Base-by-base conservation (phyloP, 305 asterid genomes). In the Ilex paraguariensis region DNA sequence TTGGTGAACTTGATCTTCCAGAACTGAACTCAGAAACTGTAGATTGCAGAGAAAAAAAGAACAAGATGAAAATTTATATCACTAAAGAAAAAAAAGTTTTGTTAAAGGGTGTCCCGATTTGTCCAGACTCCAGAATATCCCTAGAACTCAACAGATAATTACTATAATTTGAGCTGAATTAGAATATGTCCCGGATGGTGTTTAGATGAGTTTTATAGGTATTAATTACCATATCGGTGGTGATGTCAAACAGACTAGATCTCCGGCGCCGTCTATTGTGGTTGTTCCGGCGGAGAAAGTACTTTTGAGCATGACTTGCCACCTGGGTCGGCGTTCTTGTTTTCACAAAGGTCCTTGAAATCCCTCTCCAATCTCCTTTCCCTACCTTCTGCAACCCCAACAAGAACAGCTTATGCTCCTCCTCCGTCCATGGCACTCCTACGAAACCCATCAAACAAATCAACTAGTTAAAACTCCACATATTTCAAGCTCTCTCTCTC, bases 311-410 rank as follows among this genome's bases (percentile, higher is more conserved):
- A 76, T 92, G 98, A 76, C 98, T 92, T 6, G 98, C 98, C 15
- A 92, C 98, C 60, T 92, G 98, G 7, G 98, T 92, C 3, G 98
- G 97, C 11, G 98, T 89, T 57, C 98, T 80, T 50, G 97, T 84
- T 70, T 82, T 89, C 33, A 92, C 98, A 59, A 85, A 89, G 74
- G 89, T 92, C 60, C 95, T 85, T 21, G 97, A 89, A 62, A 92
- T 92, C 45, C 98, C 98, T 78, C 97, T 87, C 98, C 98, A 92
- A 58, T 89, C 98, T 65, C 98, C 98, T 81, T 85, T 92, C 44
- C 98, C 98, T 13, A 89, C 97, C 32, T 81, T 89, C 50, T 87
- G 95, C 82, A 92, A 79, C 69, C 98, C 98, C 53, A 89, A n/a
- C 61, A 92, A 66, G 69, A 92, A 92, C 5, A 92, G 82, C 66